phyloP scores from a whole-genome alignment of 2,329 filamentous ascomycete genomes.

The Xylaria sp. region DNA sequence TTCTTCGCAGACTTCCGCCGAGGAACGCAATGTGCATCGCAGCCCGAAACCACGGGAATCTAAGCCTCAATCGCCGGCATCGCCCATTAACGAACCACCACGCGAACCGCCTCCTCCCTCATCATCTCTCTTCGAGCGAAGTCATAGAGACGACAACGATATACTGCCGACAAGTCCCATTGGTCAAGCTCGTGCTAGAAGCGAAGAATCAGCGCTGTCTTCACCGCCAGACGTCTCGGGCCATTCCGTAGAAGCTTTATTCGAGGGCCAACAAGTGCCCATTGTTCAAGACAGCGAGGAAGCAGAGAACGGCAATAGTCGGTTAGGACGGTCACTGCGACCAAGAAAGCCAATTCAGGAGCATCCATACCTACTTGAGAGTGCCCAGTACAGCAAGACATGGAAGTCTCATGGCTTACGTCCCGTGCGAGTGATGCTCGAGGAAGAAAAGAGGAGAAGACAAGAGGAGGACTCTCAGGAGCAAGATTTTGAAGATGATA shows the following conservation, averaged over 20 bases:
- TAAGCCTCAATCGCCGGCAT: slow-evolving; percentile 40
- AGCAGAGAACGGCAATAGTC: slow-evolving; percentile 21
- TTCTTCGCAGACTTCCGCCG: slow-evolving; percentile 42
- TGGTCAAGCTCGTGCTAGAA: slow-evolving; percentile 3
- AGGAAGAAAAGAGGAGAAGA: slow-evolving; percentile 48
- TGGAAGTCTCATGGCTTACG: slow-evolving; percentile 66
- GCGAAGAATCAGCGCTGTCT: slow-evolving; percentile 19
- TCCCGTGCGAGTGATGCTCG: slow-evolving; percentile 59
- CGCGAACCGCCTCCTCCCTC: slow-evolving; percentile 28
- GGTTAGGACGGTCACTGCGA: slow-evolving; percentile 60
- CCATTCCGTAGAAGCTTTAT: slow-evolving; percentile 27
- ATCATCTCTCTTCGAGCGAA: slow-evolving; percentile 33
- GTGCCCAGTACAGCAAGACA: slow-evolving; percentile 63
- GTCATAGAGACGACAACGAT: slow-evolving; percentile 12
- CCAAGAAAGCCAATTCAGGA: slow-evolving; percentile 71
- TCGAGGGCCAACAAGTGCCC: slow-evolving; percentile 28
- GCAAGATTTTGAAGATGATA: slow-evolving; percentile 64
- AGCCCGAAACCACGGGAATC: slow-evolving; percentile 23
- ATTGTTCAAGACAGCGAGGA: slow-evolving; percentile 14
- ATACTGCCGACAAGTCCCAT: neutral
- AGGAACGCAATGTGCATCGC: slow-evolving; percentile 44
- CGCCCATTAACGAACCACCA: slow-evolving; percentile 34
- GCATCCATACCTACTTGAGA: slow-evolving; percentile 68
- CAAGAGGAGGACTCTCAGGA: slow-evolving; percentile 60
- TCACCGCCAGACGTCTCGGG: slow-evolving; percentile 17